Base-by-base conservation (phyloP, 345 rosid species). In the Corchorus olitorius region DNA sequence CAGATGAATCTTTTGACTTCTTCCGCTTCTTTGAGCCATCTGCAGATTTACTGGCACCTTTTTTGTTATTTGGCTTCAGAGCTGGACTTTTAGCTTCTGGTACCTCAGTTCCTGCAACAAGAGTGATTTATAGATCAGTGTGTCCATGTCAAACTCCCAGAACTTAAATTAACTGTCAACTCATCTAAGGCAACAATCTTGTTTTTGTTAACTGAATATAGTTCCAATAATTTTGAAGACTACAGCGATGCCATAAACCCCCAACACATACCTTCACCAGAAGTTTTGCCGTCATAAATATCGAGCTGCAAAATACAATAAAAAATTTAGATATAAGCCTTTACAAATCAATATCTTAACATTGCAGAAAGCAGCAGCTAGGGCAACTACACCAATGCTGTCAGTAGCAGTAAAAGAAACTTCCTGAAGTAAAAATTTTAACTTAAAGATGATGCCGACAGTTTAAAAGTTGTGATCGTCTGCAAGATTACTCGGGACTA, bases 211-310 rank as follows among this genome's bases (percentile, higher is more conserved):
- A 53, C 56, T 17, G 4, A 53, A 11, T 53, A 53, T 2, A 53
- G 17, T 4, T 13, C 74, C 3, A 11, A 1, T 54, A 55, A 19
- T 8, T 13, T 12, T 12, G 8, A 27, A 55, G 14, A 55, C 16
- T 8, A 71, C 35, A 33, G 33, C 39, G 34, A 59, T 27, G 34
- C 60, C 8, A 55, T 2, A 50, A 65, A 22, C 43, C 66, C 35
- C 11, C 11, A 16, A 43, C 1, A 22, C 79, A 20, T 83, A 93
- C 93, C 98, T 93, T 88, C 98, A 72, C 82, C 84, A 62, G 89
- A 74, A 70, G 89, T 93, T 84, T 95, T 89, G 48, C 97, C 99
- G 50, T 95, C 98, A 46, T 92, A 82, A 39, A 88, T 56, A 73
- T 95, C 98, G 59, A 95, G 92, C 99, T 95, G 96, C 79, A 58